Conservation (phyloP, 495 filamentous ascomycete species). For the Ramalina intermedia region DNA sequence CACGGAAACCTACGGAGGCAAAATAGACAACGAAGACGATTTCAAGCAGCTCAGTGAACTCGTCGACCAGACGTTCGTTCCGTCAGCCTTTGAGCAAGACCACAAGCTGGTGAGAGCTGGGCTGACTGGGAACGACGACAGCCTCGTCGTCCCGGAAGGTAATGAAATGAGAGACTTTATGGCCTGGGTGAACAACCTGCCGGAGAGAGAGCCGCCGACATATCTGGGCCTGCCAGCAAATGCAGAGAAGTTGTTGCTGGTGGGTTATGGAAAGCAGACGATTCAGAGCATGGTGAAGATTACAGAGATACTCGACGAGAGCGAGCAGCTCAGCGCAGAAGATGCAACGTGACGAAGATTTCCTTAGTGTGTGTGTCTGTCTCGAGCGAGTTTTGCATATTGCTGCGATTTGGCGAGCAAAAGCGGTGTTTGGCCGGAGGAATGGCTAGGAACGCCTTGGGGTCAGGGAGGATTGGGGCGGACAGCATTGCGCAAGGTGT, state of each 20-base stretch:
- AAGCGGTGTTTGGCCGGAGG: slow-evolving; percentile 1
- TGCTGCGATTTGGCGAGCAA: slow-evolving; percentile 14
- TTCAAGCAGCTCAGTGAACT: slow-evolving; percentile 56
- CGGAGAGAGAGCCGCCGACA: slow-evolving; percentile 90
- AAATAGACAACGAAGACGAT: slow-evolving; percentile 88
- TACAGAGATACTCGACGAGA: slow-evolving; percentile 77
- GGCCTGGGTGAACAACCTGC: slow-evolving; percentile 79
- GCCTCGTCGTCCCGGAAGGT: slow-evolving; percentile 59
- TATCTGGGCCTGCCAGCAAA: slow-evolving; percentile 94
- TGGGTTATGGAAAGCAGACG: slow-evolving; percentile 76
- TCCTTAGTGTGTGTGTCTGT: neutral
- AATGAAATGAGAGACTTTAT: slow-evolving; percentile 78
- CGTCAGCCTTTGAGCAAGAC: slow-evolving; percentile 76
- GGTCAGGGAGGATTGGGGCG: neutral
- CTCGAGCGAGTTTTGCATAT: neutral
- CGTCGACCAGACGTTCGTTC: slow-evolving; percentile 64
- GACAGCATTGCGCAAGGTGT: neutral
- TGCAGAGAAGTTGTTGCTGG: slow-evolving; percentile 87
- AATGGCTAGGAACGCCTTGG: neutral
- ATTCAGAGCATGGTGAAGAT: slow-evolving; percentile 72
- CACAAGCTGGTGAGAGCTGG: slow-evolving; percentile 69
- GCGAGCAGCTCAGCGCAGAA: slow-evolving; percentile 69
- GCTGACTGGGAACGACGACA: slow-evolving; percentile 34
- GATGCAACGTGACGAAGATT: neutral
- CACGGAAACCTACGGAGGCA: slow-evolving; percentile 90